phyloP scores from a whole-genome alignment of 805 yeast genomes.

The Lachancea fermentati region DNA sequence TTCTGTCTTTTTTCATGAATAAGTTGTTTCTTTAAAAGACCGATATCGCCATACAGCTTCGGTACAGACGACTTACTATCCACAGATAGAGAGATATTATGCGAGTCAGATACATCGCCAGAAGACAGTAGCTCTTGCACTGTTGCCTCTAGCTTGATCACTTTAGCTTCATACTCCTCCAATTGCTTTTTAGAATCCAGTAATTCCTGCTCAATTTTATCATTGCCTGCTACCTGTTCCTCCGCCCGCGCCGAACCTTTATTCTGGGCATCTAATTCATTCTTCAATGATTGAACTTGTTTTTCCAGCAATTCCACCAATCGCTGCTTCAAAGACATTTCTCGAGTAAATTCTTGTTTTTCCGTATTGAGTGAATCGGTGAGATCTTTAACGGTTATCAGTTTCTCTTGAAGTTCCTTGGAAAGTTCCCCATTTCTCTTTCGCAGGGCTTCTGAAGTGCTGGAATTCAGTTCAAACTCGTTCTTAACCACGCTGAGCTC shows the following conservation, averaged over 20 bases:
- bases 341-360: slow-evolving; percentile 49
- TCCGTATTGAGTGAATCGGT: slow-evolving; percentile 39
- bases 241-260: slow-evolving; percentile 33
- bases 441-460: slow-evolving; percentile 21
- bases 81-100: slow-evolving; percentile 13
- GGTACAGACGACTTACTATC: slow-evolving; percentile 5
- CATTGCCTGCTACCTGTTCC: slow-evolving; percentile 32
- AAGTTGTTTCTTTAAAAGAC: slow-evolving; percentile 58
- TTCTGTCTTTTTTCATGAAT: slow-evolving; percentile 67
- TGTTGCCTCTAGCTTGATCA: slow-evolving; percentile 39
- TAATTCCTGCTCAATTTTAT: slow-evolving; percentile 30
- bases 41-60: slow-evolving; percentile 53
- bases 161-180: slow-evolving; percentile 31
- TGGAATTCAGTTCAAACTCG: slow-evolving; percentile 27
- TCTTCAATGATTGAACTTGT: slow-evolving; percentile 32
- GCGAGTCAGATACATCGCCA: slow-evolving; percentile 8
- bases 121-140: slow-evolving; percentile 38
- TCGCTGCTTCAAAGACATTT: slow-evolving; percentile 57
- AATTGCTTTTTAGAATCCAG: slow-evolving; percentile 25
- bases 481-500: slow-evolving; percentile 18
- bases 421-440: slow-evolving; percentile 36
- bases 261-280: slow-evolving; percentile 51
- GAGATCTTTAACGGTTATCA: slow-evolving; percentile 42
- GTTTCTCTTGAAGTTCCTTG: slow-evolving; percentile 37
- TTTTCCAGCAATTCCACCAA: slow-evolving; percentile 43